These are phyloP conservation scores for Podaxis mareebaensis DNA, from an alignment of 768 basidiomycete genomes.

Conservation along the genomic window DNA sequence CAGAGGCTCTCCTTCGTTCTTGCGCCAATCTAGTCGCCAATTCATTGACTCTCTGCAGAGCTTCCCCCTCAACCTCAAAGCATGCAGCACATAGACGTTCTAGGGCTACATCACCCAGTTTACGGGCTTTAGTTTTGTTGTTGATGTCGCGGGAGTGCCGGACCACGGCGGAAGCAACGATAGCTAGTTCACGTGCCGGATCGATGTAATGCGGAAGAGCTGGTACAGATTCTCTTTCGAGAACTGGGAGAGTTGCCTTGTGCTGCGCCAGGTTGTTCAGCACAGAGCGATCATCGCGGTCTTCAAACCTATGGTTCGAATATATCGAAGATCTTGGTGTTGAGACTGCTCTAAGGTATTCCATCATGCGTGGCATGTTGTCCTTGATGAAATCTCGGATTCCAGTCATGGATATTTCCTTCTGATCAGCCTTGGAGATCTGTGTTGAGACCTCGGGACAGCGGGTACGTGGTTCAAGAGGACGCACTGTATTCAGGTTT, in stretches of 20 bases:
- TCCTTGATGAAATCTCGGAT: conserved; percentile 72
- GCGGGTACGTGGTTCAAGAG: not conserved
- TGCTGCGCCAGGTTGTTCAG: conserved; percentile 61
- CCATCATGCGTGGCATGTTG: conserved; percentile 69
- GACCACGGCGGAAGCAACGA: conserved; percentile 74
- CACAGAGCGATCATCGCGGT: conserved; percentile 9
- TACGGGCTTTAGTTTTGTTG: conserved; percentile 26
- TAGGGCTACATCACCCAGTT: conserved; percentile 41
- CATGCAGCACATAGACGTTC: conserved; percentile 62
- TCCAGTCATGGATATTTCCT: conserved; percentile 81
- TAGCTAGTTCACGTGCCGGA: conserved; percentile 74
- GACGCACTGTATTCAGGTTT: conserved; percentile 73
- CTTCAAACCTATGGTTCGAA: conserved; percentile 7
- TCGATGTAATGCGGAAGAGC: conserved; percentile 75
- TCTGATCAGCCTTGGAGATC: conserved; percentile 53
- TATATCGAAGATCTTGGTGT: conserved; percentile 36
- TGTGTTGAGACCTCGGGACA: not conserved
- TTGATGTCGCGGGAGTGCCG: conserved; percentile 55
- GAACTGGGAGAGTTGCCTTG: conserved; percentile 49
- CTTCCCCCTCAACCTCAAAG: conserved; percentile 70
- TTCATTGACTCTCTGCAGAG: conserved; percentile 65
- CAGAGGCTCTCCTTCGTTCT: conserved; percentile 22
- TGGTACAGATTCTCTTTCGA: conserved; percentile 73
- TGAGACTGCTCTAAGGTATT: conserved; percentile 76
- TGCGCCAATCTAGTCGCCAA: conserved; percentile 42